These are phyloP conservation scores for Globisporangium recalcitrans DNA, from an alignment of 352 stramenopile genomes.

Conservation along the genomic window DNA sequence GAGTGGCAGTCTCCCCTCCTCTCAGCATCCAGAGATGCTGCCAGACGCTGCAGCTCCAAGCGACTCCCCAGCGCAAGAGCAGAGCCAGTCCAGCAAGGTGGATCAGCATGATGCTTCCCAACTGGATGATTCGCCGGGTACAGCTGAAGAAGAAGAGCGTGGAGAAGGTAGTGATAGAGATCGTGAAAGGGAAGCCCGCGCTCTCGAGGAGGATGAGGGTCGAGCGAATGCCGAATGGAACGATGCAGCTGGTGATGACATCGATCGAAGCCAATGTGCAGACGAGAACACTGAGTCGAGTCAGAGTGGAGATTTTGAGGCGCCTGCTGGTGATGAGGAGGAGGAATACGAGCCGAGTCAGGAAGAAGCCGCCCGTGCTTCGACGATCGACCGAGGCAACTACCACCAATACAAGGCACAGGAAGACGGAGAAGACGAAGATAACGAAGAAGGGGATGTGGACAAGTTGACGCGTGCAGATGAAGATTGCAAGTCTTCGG, in stretches of 20 bases:
- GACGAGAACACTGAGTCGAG: background rate
- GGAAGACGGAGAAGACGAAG: slow-evolving; percentile 17
- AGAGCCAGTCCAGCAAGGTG: background rate
- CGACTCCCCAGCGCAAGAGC: background rate
- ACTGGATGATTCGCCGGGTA: background rate
- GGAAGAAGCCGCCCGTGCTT: slow-evolving; percentile 16
- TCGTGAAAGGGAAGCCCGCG: background rate
- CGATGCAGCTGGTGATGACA: background rate
- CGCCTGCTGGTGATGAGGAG: slow-evolving; percentile 16
- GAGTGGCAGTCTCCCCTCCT: background rate
- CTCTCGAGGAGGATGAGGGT: background rate
- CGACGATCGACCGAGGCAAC: slow-evolving; percentile 53
- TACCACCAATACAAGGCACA: slow-evolving; percentile 36
- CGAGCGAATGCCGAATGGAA: background rate
- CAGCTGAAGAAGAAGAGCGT: background rate
- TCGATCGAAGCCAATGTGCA: background rate
- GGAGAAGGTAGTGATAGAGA: background rate
- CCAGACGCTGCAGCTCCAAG: background rate
- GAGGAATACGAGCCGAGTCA: slow-evolving; percentile 18
- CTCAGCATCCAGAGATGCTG: background rate
- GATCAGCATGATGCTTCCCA: background rate
- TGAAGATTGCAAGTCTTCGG: background rate
- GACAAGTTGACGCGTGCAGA: background rate
- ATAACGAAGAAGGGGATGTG: background rate
- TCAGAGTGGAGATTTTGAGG: slow-evolving; percentile 9